Evolutionary conservation across 2,329 filamentous ascomycete species (phyloP).

Genomic region (Aurifilum marmelostoma): DNA sequence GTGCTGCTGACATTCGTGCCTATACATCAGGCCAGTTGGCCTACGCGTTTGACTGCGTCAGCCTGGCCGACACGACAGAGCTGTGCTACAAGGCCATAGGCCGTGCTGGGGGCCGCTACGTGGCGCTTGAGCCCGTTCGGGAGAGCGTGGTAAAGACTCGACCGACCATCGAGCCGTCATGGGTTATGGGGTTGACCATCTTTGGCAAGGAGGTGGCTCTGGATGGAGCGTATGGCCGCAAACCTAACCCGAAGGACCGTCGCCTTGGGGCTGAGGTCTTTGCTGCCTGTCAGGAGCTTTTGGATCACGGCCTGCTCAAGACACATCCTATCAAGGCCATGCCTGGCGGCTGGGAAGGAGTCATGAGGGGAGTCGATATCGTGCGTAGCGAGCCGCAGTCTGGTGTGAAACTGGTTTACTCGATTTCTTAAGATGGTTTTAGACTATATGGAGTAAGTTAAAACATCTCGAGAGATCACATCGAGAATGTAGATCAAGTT

Average conservation of each 20-base stretch:
- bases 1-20: conserved; percentile 37
- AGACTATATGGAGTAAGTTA: no score
- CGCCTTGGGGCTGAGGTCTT: not conserved
- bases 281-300: not conserved
- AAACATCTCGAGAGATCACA: no score
- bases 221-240: not conserved
- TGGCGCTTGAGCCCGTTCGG: conserved; percentile 2
- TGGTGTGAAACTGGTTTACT: not conserved
- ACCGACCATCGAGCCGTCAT: not conserved
- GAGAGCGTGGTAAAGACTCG: not conserved
- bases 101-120: conserved; percentile 34
- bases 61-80: conserved; percentile 35
- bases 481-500: no score
- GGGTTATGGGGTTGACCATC: not conserved
- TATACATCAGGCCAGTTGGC: conserved; percentile 42
- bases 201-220: not conserved
- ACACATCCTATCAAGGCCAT: conserved; percentile 4
- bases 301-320: not conserved
- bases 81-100: conserved; percentile 44
- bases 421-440: not conserved
- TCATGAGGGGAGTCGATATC: not conserved
- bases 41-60: conserved; percentile 44
- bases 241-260: not conserved
- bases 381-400: not conserved
- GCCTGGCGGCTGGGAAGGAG: conserved; percentile 1